Percentiles rank a stretch among this genome's conserved stretches.
Conservation (phyloP, 306 rosid genomes). For the Trichosanthes truncata region DNA sequence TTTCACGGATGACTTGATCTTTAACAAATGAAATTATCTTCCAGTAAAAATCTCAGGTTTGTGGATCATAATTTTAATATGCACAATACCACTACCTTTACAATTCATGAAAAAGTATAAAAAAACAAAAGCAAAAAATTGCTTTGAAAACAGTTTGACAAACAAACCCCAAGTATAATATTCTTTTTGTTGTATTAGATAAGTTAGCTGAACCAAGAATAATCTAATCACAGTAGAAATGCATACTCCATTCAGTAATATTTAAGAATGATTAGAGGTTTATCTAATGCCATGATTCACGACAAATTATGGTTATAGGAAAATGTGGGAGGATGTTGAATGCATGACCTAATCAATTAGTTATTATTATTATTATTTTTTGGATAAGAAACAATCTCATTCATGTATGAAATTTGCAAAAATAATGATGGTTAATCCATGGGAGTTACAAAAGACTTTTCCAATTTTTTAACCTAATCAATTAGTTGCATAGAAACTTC, state of each 20-base stretch:
- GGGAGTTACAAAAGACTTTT: no score
- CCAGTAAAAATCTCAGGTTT: not conserved
- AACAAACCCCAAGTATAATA: not conserved
- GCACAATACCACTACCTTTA: not conserved
- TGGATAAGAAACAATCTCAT: no score
- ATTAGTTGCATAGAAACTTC: not conserved
- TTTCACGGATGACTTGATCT: not conserved
- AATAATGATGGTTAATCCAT: no score
- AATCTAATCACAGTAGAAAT: not conserved
- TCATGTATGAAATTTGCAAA: no score
- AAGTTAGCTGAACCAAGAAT: not conserved
- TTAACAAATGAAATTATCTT: not conserved
- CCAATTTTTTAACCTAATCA: no score
- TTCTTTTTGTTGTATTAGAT: not conserved
- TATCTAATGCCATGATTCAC: not conserved
- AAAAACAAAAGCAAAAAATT: not conserved
- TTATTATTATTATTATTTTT: not conserved
- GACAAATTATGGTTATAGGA: not conserved
- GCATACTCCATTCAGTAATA: not conserved
- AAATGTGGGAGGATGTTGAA: not conserved
- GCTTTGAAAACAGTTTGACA: not conserved
- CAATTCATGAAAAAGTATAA: not conserved
- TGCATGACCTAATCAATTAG: not conserved
- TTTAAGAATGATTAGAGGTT: not conserved
- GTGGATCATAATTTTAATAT: not conserved